Base-by-base conservation (phyloP, 805 yeast species). In the Zygosaccharomyces gambellarensis region DNA sequence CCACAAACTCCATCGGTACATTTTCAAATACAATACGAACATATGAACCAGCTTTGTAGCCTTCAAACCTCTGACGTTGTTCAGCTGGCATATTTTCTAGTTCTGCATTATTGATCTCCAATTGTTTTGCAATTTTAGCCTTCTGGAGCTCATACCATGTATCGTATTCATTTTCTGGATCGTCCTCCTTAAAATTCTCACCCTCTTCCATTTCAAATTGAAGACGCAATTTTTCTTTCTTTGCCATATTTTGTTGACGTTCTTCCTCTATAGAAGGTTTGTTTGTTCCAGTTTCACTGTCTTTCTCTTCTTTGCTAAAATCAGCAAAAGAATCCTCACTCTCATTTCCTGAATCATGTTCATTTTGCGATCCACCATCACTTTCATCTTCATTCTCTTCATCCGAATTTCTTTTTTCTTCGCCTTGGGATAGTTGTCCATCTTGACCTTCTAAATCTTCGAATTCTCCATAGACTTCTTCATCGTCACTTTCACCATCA, bases 101-200 rank as follows among this genome's bases (percentile, higher is more conserved):
- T 65, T 85, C 90, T 8, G 87, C 80, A 66, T 88, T 87, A 69
- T 94, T 95, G 70, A 95, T 90, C 53, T 92, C 98, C 54, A 87
- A 72, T 71, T 94, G 99, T 67, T 94, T 92, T 49, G 96, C 90
- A 82, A 95, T 90, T 63, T 90, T 92, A 52, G 96, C 95, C 73
- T 94, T 94, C 68, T 94, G 97, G 68, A 86, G 81, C 66, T 92
- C 98, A 66, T 92, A 94, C 99, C 99, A 94, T 0, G 97, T 90
- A 60, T 92, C 97, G 49, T 88, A 89, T 63, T 87, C 95, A 51
- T 78, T 77, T 63, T 87, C 90, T 10, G 87, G 87, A 54, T 88
- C 96, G 54, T 84, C 87, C 23, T 83, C 89, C 14, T 87, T 87
- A 57, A 81, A 80, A 50, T 81, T 84, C 40, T 81, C 82, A 49